Conservation (phyloP, 2,329 filamentous ascomycete genomes). For the Tolypocladium nubicola region DNA sequence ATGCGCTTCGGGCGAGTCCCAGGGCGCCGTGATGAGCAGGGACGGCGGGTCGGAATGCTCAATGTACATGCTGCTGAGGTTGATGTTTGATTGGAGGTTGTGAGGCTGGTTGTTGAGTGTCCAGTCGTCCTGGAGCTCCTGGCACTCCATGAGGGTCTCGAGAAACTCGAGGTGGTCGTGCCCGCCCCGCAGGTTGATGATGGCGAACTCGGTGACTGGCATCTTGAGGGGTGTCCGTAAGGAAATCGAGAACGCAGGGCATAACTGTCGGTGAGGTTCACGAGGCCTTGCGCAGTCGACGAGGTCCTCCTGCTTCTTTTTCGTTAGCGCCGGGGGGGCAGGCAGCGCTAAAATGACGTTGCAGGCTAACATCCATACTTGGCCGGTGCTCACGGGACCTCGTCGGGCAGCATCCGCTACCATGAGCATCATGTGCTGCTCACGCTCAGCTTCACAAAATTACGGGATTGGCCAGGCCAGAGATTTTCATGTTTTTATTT, state of each 20-base stretch:
- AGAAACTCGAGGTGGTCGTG: conserved; percentile 21
- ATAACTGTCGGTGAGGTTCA: not conserved
- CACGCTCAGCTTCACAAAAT: not conserved
- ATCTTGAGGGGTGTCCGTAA: conserved; percentile 11
- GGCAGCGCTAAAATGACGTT: not conserved
- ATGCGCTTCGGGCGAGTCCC: conserved; percentile 31
- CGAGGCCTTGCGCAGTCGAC: not conserved
- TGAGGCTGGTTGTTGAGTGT: conserved; percentile 23
- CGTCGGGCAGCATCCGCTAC: not conserved
- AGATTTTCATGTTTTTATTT: not conserved
- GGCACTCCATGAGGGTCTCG: conserved; percentile 18
- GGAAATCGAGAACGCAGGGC: not conserved
- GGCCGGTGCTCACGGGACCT: not conserved
- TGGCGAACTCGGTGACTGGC: conserved; percentile 29
- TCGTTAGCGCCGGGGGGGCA: not conserved
- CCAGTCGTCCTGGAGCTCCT: conserved; percentile 29
- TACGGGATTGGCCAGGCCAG: not conserved
- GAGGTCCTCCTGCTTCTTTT: not conserved
- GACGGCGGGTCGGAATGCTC: conserved; percentile 22
- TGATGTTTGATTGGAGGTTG: conserved; percentile 18
- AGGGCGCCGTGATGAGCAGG: conserved; percentile 33
- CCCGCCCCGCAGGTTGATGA: conserved; percentile 19
- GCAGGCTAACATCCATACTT: not conserved
- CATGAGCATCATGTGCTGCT: not conserved
- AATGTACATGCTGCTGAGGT: conserved; percentile 24